Evolutionary conservation across 768 basidiomycete species (phyloP).

Genomic region (Tricholoma sp.): DNA sequence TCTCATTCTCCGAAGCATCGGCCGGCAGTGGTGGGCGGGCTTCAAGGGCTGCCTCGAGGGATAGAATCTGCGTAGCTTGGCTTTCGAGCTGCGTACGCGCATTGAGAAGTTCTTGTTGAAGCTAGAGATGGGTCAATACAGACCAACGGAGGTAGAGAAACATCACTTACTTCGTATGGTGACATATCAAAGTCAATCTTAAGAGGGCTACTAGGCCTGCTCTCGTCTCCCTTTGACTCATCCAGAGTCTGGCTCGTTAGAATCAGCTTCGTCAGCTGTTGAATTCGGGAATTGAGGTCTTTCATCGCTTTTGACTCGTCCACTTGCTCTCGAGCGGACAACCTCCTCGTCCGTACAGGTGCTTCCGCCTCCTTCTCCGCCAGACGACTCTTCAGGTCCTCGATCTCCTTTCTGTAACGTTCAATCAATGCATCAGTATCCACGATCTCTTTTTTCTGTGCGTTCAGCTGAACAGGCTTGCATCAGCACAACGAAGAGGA

Average conservation of each 20-base stretch:
- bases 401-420: slow-evolving; percentile 92
- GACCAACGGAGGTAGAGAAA: neutral
- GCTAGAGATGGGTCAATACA: slow-evolving; percentile 29
- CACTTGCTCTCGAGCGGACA: slow-evolving; percentile 64
- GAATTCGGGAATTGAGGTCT: slow-evolving; percentile 74
- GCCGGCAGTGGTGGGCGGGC: slow-evolving; percentile 63
- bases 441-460: slow-evolving; percentile 90
- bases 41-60: slow-evolving; percentile 72
- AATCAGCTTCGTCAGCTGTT: slow-evolving; percentile 80
- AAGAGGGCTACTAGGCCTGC: slow-evolving; percentile 74
- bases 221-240: slow-evolving; percentile 61
- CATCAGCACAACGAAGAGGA: neutral
- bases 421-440: slow-evolving; percentile 93
- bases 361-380: slow-evolving; percentile 67
- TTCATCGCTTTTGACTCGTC: slow-evolving; percentile 84
- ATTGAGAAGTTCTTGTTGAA: slow-evolving; percentile 84
- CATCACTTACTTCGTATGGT: slow-evolving; percentile 63
- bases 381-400: slow-evolving; percentile 74
- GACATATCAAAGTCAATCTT: slow-evolving; percentile 91
- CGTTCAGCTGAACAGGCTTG: slow-evolving; percentile 49
- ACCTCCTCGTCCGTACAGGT: slow-evolving; percentile 38
- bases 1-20: slow-evolving; percentile 66
- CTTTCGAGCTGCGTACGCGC: slow-evolving; percentile 75
- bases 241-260: slow-evolving; percentile 82
- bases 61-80: slow-evolving; percentile 79